phyloP scores from a whole-genome alignment of 768 basidiomycete species.

The Collybia nuda region DNA sequence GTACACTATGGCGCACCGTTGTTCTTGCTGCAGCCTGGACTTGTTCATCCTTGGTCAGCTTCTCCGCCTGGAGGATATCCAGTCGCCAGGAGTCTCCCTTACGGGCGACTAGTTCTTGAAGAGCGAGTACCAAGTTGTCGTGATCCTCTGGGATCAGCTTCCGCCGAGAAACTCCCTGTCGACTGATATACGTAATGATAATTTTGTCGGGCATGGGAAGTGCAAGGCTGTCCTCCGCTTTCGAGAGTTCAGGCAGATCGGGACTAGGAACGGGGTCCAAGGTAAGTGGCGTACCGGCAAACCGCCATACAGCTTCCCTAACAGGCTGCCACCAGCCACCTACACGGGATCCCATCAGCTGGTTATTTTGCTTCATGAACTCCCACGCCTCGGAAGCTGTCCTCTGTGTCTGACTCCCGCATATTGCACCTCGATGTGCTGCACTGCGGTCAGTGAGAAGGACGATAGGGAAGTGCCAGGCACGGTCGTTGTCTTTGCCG shows the following conservation, averaged over 20 bases:
- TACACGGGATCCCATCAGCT: conserved; percentile 37
- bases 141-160: conserved; percentile 60
- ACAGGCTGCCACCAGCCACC: conserved; percentile 83
- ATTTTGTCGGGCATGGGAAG: conserved; percentile 47
- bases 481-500: conserved; percentile 39
- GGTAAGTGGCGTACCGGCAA: conserved; percentile 47
- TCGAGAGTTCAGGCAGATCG: conserved; percentile 2
- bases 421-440: conserved; percentile 63
- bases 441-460: conserved; percentile 78
- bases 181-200: conserved; percentile 71
- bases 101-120: conserved; percentile 48
- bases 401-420: conserved; percentile 65
- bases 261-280: not conserved
- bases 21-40: conserved; percentile 62
- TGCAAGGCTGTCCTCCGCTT: conserved; percentile 21
- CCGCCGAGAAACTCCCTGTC: conserved; percentile 55
- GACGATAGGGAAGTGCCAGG: conserved; percentile 71
- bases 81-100: conserved; percentile 54
- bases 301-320: conserved; percentile 61
- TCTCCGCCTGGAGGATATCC: conserved; percentile 60
- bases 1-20: conserved; percentile 47
- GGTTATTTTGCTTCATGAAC: conserved; percentile 34
- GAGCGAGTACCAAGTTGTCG: conserved; percentile 44
- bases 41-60: conserved; percentile 75
- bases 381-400: conserved; percentile 72